Evolutionary conservation across 129 eudicot species (phyloP).

Genomic region (Glebionis coronaria): DNA sequence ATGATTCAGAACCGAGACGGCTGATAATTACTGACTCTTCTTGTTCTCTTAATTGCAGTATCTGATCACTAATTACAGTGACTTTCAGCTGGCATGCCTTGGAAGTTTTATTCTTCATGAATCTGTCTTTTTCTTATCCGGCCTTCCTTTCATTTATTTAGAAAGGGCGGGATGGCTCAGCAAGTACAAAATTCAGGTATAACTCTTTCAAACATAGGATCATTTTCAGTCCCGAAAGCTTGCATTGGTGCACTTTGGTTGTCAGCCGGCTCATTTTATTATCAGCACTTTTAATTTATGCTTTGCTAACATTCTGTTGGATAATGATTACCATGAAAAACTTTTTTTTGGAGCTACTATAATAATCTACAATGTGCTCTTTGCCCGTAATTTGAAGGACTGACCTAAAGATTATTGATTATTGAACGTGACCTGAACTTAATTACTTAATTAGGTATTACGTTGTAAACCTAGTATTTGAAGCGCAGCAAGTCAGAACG

Average conservation of each 20-base stretch:
- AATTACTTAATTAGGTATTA: not conserved
- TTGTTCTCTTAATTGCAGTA: slow-evolving; percentile 53
- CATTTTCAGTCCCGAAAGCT: not conserved
- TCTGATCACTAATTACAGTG: slow-evolving; percentile 78
- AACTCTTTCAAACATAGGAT: not conserved
- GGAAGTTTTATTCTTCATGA: slow-evolving; percentile 97
- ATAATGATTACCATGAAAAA: not conserved
- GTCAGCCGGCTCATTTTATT: not conserved
- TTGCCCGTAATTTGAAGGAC: slow-evolving; percentile 6
- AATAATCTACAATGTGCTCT: slow-evolving; percentile 2
- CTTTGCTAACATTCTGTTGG: not conserved
- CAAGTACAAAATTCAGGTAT: slow-evolving; percentile 95
- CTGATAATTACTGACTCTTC: slow-evolving; percentile 20
- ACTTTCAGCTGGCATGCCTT: slow-evolving; percentile 89
- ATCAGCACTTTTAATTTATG: not conserved
- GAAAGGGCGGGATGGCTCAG: slow-evolving; percentile 92
- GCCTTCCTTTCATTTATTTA: slow-evolving; percentile 76
- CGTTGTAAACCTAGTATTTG: slow-evolving; percentile 5
- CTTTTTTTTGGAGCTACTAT: not conserved
- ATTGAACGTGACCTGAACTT: slow-evolving; percentile 7
- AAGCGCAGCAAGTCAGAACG: not conserved
- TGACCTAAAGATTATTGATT: not conserved
- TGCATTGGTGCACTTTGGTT: not conserved
- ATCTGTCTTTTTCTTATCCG: slow-evolving; percentile 85
- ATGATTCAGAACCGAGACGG: slow-evolving; percentile 6